phyloP scores from a whole-genome alignment of 2,329 filamentous ascomycete species.

The Rhytidhysteron rufulum region DNA sequence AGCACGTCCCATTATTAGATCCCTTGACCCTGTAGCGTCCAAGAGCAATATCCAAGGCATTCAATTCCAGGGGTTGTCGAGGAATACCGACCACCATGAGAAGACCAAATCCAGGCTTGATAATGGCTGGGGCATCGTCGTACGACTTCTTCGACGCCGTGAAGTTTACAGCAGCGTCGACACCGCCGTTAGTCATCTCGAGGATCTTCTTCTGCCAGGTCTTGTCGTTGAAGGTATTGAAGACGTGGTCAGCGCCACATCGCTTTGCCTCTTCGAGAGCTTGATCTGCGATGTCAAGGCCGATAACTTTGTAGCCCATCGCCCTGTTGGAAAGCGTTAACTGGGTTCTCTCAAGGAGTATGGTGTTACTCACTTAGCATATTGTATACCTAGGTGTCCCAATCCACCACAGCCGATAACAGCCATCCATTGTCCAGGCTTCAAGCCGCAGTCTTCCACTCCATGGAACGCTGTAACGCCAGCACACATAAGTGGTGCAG shows the following conservation, averaged over 20 bases:
- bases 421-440: constrained; percentile 25
- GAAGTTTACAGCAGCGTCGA: constrained; percentile 28
- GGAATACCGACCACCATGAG: constrained; percentile 34
- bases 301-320: constrained; percentile 30
- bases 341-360: constrained; percentile 2
- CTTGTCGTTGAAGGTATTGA: constrained; percentile 25
- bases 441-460: constrained; percentile 23
- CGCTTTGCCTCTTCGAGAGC: constrained; percentile 25
- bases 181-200: constrained; percentile 25
- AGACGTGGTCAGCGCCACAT: constrained; percentile 28
- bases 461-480: constrained; percentile 28
- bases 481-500: constrained; percentile 28
- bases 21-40: constrained; percentile 24
- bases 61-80: constrained; percentile 24
- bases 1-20: constrained; percentile 32
- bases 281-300: constrained; percentile 24
- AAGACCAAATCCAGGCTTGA: constrained; percentile 24
- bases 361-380: constrained; percentile 19
- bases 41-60: constrained; percentile 29
- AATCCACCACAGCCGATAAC: constrained; percentile 28
- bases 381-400: constrained; percentile 29
- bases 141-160: constrained; percentile 29
- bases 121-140: constrained; percentile 28
- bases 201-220: constrained; percentile 26
- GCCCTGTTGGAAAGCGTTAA: constrained; percentile 9